Base-by-base conservation (phyloP, 108 stramenopile species). In the Nitzschia sp. region DNA sequence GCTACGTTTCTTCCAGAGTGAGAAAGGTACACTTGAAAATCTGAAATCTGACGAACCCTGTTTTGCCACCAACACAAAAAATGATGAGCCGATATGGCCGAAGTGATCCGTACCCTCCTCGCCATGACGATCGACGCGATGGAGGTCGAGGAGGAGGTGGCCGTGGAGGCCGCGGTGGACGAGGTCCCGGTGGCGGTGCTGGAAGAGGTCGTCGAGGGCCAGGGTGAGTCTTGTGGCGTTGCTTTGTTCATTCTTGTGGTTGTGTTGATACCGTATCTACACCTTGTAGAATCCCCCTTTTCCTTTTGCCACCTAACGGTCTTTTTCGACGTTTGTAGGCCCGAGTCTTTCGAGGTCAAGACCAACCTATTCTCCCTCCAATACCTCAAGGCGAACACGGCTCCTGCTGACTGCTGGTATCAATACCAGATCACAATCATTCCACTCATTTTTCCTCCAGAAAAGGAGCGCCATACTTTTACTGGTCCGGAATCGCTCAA, bases 121-220 rank as follows among this genome's bases (percentile, higher is more conserved):
- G 29, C 29, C 29, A 34, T 5, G 29, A 34, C 48, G 48, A 50
- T 50, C 48, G n/a, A 19, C 48, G 48, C 3, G 48, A 19, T 24
- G 53, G 53, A 20, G 53, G 53, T 12, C 53, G 53, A 24, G 53
- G 53, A 20, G 53, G 53, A 17, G 53, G 53, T 3, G 53, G 53
- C 22, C 22, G 48, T 50, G 48, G 48, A 50, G n/a, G 19, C 48
- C 17, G 48, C 6, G 48, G 48, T 50, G 17, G 53, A 54, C 22
- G 53, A 22, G 22, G 53, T 24, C 22, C 22, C 6, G 57, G 57
- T 34, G 57, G 57, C 3, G 34, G 57, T 29, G 57, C 6, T 10
- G 9, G 29, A 34, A 42, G 61, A 5, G 61, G 43, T 40, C 20
- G 37, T 1, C 42, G 61, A 40, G 61, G 61, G 10, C n/a, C 29